Percentiles rank a stretch among this genome's conserved stretches.
phyloP scores from a whole-genome alignment of 352 stramenopile genomes.

The Globisporangium heterothallicum region DNA sequence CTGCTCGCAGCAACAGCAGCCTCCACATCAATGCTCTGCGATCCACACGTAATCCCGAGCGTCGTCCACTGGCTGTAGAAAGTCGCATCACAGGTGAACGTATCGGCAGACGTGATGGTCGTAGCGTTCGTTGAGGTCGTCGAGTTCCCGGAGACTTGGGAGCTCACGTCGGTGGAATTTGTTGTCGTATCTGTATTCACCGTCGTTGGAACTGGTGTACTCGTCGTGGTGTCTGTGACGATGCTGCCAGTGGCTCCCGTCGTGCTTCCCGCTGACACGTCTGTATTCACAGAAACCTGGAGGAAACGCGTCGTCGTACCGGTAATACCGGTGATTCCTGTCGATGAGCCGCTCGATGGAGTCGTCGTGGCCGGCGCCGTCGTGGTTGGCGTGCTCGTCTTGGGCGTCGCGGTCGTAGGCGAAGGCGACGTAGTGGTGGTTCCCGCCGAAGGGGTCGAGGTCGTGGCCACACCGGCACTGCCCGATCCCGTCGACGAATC shows the following conservation, averaged over 20 bases:
- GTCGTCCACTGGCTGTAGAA: slow-evolving; percentile 80
- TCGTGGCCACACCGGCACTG: slow-evolving; percentile 4
- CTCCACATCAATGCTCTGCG: slow-evolving; percentile 37
- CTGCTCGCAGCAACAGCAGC: slow-evolving; percentile 40
- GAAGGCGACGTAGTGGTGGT: slow-evolving; percentile 1
- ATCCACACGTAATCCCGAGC: slow-evolving; percentile 56
- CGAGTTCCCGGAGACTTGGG: not conserved
- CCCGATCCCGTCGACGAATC: not conserved
- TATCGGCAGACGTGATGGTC: slow-evolving; percentile 20
- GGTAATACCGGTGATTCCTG: not conserved
- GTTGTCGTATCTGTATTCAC: slow-evolving; percentile 4
- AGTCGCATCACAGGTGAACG: slow-evolving; percentile 61
- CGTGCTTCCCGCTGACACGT: not conserved
- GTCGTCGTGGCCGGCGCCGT: not conserved
- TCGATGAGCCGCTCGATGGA: not conserved
- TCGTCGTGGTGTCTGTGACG: not conserved
- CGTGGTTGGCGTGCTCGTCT: not conserved
- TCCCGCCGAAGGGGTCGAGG: not conserved
- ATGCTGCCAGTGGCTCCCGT: not conserved
- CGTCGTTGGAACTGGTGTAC: slow-evolving; percentile 5
- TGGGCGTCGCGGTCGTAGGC: not conserved
- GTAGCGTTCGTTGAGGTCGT: slow-evolving; percentile 6
- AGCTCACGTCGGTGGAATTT: slow-evolving; percentile 8
- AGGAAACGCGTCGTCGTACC: slow-evolving; percentile 4
- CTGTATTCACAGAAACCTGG: slow-evolving; percentile 1